phyloP scores from a whole-genome alignment of 2,329 filamentous ascomycete species.

The Curvularia sp. region DNA sequence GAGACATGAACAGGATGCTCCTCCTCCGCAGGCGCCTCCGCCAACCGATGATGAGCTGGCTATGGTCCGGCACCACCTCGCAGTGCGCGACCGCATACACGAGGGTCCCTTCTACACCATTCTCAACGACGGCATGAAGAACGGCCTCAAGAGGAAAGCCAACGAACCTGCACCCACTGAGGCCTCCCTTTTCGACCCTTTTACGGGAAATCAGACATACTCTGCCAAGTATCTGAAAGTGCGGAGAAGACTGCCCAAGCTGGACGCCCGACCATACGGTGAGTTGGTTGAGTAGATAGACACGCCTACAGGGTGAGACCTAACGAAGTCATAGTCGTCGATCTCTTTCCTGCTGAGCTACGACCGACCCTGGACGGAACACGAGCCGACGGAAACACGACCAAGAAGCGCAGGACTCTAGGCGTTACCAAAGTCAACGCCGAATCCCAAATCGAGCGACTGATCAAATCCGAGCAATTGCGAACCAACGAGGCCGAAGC shows the following conservation, averaged over 20 bases:
- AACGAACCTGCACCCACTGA: constrained; percentile 50
- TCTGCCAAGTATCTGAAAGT: constrained; percentile 65
- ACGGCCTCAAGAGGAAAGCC: constrained; percentile 48
- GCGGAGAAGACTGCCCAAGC: constrained; percentile 61
- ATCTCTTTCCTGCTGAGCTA: constrained; percentile 66
- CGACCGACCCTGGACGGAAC: constrained; percentile 60
- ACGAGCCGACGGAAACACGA: constrained; percentile 25
- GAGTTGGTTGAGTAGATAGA: constrained; percentile 34
- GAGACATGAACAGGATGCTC: constrained; percentile 39
- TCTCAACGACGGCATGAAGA: constrained; percentile 58
- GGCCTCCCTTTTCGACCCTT: constrained; percentile 62
- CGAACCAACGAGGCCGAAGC: constrained; percentile 55
- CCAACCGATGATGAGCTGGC: constrained; percentile 56
- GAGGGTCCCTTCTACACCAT: constrained; percentile 67
- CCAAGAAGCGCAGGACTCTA: constrained; percentile 46
- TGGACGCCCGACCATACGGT: constrained; percentile 64
- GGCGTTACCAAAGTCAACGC: constrained; percentile 44
- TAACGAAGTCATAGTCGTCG: constrained; percentile 56
- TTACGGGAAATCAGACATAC: constrained; percentile 68
- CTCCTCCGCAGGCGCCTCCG: constrained; percentile 49
- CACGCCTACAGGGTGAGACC: neutral
- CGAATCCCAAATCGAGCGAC: constrained; percentile 50
- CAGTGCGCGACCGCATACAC: constrained; percentile 62
- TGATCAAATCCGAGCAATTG: constrained; percentile 54
- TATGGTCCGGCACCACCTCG: constrained; percentile 60